Evolutionary conservation across 202 grass and related monocot genomes (phyloP).

Genomic region (Saccharum hybrid): DNA sequence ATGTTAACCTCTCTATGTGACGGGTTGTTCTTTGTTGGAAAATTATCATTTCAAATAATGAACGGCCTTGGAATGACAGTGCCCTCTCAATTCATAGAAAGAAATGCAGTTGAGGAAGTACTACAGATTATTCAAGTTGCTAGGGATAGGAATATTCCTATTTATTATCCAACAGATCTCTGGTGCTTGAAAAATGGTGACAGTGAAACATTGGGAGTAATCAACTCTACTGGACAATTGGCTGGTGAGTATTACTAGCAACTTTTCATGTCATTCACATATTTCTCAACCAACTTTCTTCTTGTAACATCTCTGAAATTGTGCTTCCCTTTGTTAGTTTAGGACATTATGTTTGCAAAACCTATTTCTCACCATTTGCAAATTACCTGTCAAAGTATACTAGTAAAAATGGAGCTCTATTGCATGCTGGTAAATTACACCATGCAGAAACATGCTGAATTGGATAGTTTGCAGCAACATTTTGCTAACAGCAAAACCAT

Average conservation of each 20-base stretch:
- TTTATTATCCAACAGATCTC: conserved; percentile 86
- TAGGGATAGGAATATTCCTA: conserved; percentile 60
- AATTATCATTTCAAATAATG: conserved; percentile 94
- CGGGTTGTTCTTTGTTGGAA: conserved; percentile 81
- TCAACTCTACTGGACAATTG: conserved; percentile 57
- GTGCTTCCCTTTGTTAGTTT: conserved; percentile 26
- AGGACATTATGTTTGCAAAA: conserved; percentile 29
- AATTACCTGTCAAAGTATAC: conserved; percentile 15
- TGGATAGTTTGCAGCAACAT: neutral
- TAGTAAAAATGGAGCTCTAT: neutral
- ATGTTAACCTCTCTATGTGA: conserved; percentile 77
- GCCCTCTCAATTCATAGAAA: conserved; percentile 61
- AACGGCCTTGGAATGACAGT: conserved; percentile 66
- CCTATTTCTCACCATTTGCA: conserved; percentile 16
- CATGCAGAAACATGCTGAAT: neutral
- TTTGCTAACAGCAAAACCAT: no score
- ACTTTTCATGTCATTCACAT: conserved; percentile 10
- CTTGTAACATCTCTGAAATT: conserved; percentile 1
- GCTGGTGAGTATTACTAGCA: conserved; percentile 54
- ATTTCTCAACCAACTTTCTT: neutral
- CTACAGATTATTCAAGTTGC: conserved; percentile 70
- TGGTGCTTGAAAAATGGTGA: conserved; percentile 61
- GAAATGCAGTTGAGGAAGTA: conserved; percentile 57
- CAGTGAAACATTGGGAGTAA: conserved; percentile 41
- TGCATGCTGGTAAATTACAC: conserved; percentile 17